Evolutionary conservation across 139 green algal species (phyloP).

Genomic region (Haematococcus lacustris): DNA sequence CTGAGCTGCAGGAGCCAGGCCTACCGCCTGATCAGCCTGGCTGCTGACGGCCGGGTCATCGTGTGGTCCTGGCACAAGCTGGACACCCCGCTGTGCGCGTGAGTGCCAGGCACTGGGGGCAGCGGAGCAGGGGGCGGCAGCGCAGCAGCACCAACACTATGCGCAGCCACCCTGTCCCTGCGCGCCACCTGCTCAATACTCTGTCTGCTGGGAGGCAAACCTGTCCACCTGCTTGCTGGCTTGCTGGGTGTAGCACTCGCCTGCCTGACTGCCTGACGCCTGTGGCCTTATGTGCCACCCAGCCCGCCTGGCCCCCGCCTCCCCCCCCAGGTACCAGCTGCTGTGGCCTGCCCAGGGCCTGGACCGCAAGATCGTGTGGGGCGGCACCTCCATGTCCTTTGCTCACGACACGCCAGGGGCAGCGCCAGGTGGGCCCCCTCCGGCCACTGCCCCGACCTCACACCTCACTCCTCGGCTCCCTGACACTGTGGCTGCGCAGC

Average conservation of each 20-base stretch:
- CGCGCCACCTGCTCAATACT: background rate
- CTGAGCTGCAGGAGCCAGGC: slow-evolving; percentile 27
- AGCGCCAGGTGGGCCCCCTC: background rate
- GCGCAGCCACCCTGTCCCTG: background rate
- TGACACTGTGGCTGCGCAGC: background rate
- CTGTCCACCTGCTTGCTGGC: background rate
- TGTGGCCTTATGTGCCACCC: too few relatives aligned
- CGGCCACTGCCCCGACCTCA: background rate
- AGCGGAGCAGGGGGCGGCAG: background rate
- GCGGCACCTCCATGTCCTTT: slow-evolving; percentile 49
- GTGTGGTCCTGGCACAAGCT: slow-evolving; percentile 54
- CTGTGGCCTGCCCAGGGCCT: slow-evolving; percentile 27
- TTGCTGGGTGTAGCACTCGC: too few relatives aligned
- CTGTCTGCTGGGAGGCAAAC: background rate
- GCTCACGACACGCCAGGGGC: slow-evolving; percentile 2
- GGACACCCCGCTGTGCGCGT: slow-evolving; percentile 46
- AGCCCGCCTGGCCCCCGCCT: too few relatives aligned
- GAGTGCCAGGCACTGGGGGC: slow-evolving; percentile 30
- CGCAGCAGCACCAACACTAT: background rate
- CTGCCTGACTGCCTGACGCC: too few relatives aligned
- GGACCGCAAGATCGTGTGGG: slow-evolving; percentile 37
- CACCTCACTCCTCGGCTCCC: background rate
- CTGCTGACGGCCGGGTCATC: slow-evolving; percentile 51
- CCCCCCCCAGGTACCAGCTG: slow-evolving; percentile 60
- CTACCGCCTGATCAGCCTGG: slow-evolving; percentile 57